Percentiles rank a stretch among this genome's conserved stretches.
phyloP scores from a whole-genome alignment of 495 filamentous ascomycete genomes.

The Aspergillus saccharolyticus region DNA sequence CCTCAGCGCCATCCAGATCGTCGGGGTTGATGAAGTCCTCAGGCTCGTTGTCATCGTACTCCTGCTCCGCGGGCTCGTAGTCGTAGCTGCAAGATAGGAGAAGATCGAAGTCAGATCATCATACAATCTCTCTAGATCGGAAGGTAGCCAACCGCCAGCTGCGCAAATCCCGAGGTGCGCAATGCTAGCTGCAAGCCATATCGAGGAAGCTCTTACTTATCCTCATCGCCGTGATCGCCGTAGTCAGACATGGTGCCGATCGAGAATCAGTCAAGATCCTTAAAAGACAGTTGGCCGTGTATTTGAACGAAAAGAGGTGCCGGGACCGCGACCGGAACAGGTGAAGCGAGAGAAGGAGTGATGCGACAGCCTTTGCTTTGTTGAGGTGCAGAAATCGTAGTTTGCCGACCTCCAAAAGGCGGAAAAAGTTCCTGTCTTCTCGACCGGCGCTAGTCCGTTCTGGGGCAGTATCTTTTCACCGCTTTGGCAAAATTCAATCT shows the following conservation, averaged over 20 bases:
- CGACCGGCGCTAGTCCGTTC: slow-evolving; percentile 27
- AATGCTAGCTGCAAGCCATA: neutral
- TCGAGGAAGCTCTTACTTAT: slow-evolving; percentile 34
- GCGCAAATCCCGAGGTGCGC: neutral
- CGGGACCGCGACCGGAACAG: slow-evolving; percentile 10
- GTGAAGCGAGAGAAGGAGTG: slow-evolving; percentile 14
- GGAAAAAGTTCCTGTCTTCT: slow-evolving; percentile 34
- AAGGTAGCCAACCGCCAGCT: neutral
- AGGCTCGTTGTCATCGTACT: slow-evolving; percentile 62
- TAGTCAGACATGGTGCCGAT: slow-evolving; percentile 74
- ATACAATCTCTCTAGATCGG: neutral
- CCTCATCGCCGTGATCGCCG: slow-evolving; percentile 64
- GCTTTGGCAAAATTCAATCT: slow-evolving; percentile 37
- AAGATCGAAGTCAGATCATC: slow-evolving; percentile 17
- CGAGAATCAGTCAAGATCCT: slow-evolving; percentile 4
- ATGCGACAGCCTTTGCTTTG: slow-evolving; percentile 11
- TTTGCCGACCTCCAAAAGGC: slow-evolving; percentile 27
- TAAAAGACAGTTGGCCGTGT: slow-evolving; percentile 4
- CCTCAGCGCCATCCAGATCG: slow-evolving; percentile 34
- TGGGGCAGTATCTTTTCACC: slow-evolving; percentile 22
- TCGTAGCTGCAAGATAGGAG: slow-evolving; percentile 36
- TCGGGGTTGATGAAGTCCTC: slow-evolving; percentile 49
- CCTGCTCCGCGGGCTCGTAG: slow-evolving; percentile 54
- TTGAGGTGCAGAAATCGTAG: slow-evolving; percentile 18
- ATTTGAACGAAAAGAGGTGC: slow-evolving; percentile 20